A percentile compares a stretch with the other conserved stretches of the same genome.
Conservation (phyloP, 192 early-diverging fungal genomes). For the Backusella tuberculispora region DNA sequence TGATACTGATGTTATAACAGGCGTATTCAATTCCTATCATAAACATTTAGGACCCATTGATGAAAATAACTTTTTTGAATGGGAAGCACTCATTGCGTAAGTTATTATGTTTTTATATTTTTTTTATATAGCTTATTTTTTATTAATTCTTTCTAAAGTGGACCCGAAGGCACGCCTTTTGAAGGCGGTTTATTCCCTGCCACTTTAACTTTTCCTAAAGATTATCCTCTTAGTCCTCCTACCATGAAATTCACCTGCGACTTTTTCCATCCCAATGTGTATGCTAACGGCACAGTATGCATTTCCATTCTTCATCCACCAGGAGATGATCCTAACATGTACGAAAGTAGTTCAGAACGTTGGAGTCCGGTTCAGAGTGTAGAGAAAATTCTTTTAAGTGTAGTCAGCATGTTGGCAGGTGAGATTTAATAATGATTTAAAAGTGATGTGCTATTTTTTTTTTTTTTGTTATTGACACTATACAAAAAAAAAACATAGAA, state of each 20-base stretch:
- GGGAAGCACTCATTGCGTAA: constrained; percentile 88
- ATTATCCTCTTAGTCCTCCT: constrained; percentile 96
- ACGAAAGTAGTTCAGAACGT: constrained; percentile 93
- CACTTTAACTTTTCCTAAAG: constrained; percentile 83
- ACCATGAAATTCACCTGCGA: constrained; percentile 96
- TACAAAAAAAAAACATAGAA: constrained; percentile 53
- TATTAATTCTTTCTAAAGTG: constrained; percentile 54
- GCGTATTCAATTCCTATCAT: too few relatives aligned
- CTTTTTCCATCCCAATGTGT: constrained; percentile 97
- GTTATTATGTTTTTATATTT: constrained; percentile 19
- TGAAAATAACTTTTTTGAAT: constrained; percentile 88
- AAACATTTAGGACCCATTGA: constrained; percentile 64
- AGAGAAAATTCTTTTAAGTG: constrained; percentile 95
- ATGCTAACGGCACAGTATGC: constrained; percentile 94
- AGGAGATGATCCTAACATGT: constrained; percentile 97
- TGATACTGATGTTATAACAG: too few relatives aligned
- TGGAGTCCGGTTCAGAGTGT: constrained; percentile 99
- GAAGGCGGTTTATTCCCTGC: constrained; percentile 96
- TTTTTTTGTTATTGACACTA: background rate
- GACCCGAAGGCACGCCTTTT: constrained; percentile 91
- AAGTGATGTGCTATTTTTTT: constrained; percentile 8
- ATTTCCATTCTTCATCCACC: constrained; percentile 98
- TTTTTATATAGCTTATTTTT: constrained; percentile 34
- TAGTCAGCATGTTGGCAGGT: constrained; percentile 93
- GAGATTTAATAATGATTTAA: constrained; percentile 23